Conservation (phyloP, 176 grass and related monocot species). For the Musa beccarii region DNA sequence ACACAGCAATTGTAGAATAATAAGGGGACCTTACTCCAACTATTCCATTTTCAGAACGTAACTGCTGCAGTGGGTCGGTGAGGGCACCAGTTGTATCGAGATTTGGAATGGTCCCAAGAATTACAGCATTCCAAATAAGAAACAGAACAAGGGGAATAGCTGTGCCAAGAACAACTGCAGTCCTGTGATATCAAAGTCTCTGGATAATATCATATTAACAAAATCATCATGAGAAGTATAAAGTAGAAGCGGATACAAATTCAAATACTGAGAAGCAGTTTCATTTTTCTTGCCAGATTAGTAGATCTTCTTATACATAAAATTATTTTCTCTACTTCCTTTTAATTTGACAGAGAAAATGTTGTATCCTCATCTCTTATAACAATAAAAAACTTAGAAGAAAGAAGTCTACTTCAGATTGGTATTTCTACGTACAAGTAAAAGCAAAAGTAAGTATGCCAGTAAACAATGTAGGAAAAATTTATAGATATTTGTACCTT, state of each 20-base stretch:
- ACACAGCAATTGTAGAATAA: constrained; percentile 17
- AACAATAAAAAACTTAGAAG: too few relatives aligned
- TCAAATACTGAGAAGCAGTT: too few relatives aligned
- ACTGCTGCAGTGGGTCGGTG: constrained; percentile 56
- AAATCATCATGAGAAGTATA: not conserved
- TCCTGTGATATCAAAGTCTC: constrained; percentile 33
- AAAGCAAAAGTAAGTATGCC: not conserved
- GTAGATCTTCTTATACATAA: too few relatives aligned
- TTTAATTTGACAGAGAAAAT: too few relatives aligned
- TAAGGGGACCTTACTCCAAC: constrained; percentile 49
- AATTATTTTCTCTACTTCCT: too few relatives aligned
- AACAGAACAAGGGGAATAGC: constrained; percentile 84
- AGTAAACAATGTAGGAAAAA: not conserved
- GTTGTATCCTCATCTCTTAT: too few relatives aligned
- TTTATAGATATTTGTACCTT: constrained; percentile 36
- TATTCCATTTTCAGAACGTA: constrained; percentile 63
- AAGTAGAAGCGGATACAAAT: too few relatives aligned
- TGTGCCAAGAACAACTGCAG: constrained; percentile 62
- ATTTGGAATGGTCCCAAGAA: constrained; percentile 60
- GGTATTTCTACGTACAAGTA: not conserved
- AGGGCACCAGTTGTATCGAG: constrained; percentile 28
- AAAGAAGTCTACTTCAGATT: not conserved
- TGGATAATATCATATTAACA: not conserved
- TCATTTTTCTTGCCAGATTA: too few relatives aligned
- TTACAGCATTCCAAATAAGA: constrained; percentile 85